Evolutionary conservation across 169 alveolate genomes (phyloP), one percentile per base, ranked within the genome.

Genomic region (Cyclospora cayetanensis): DNA sequence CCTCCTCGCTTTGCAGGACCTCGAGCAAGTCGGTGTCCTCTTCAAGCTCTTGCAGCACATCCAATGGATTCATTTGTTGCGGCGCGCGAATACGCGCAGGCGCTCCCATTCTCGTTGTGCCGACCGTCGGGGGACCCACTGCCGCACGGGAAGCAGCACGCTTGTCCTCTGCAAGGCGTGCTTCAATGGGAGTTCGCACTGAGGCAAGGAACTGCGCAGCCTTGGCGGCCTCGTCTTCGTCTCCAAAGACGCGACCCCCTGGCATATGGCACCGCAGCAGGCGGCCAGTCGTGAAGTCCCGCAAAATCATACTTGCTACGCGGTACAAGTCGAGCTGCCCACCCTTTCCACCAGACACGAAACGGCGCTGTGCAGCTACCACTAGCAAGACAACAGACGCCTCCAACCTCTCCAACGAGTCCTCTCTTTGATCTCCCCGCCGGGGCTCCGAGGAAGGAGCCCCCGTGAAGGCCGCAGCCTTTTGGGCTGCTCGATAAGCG

Each of bases 241-340:
- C 74, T 27, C 68, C 92, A 63, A 11, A 86, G 66, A 60, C 43
- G 42, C 53, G n/a, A 31, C 92, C 92, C 53, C 35, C 66, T 37
- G 92, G 92, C 55, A 46, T 42, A 27, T 53, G 70, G 42, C 92
- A 91, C 29, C 96, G 98, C 18, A 97, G 94, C 82, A 99, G 94
- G 68, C 96, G 97, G 9, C 99, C 99, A 60, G 97, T 94, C 83
- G 97, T 96, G 94, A 97, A 98, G 94, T 99, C 99, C 80, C 96
- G 97, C 70, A 98, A 93, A 35, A 99, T 96, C 92, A 98, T 91
- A 94, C 97, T 97, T 1, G 99, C 98, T 41, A 99, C 99, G 90
- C 98, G 95, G 4, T 97, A 97, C 93, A 98, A 96, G 93, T 99
- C 99, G 22, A 99, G 98, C 50, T 97, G 95, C 29, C 99, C 99